Conservation (phyloP, 2,329 filamentous ascomycete genomes). For the Exophiala sp. region DNA sequence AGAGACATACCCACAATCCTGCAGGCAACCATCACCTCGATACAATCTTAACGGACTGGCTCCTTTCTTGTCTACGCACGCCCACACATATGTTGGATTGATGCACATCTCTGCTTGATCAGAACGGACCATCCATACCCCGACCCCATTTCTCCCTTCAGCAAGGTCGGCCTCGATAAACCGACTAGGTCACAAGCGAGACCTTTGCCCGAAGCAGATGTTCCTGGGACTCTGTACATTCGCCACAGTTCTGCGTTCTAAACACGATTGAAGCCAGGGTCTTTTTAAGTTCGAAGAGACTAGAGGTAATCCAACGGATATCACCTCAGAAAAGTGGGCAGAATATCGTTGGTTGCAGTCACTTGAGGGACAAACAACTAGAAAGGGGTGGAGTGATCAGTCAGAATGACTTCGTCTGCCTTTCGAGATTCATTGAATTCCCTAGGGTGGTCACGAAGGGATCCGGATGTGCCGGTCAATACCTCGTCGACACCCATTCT, state of each 20-base stretch:
- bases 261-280: background rate
- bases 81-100: constrained; percentile 14
- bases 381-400: constrained; percentile 14
- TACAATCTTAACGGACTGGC: background rate
- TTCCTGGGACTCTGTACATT: background rate
- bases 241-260: constrained; percentile 3
- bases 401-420: constrained; percentile 71
- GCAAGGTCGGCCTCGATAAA: constrained; percentile 14
- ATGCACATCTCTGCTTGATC: background rate
- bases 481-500: constrained; percentile 65
- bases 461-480: constrained; percentile 67
- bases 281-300: background rate
- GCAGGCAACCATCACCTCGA: constrained; percentile 20
- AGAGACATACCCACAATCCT: constrained; percentile 11
- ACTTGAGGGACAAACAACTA: background rate
- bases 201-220: constrained; percentile 3
- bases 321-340: constrained; percentile 4
- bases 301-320: background rate
- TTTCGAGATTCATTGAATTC: constrained; percentile 95
- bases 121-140: background rate
- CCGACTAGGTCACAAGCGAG: constrained; percentile 14
- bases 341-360: background rate
- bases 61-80: constrained; percentile 6
- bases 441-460: constrained; percentile 85
- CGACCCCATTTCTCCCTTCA: constrained; percentile 2